A percentile compares a stretch with the other conserved stretches of the same genome.
Conservation (phyloP, 441 rosid genomes). For the Adansonia rubrostipa region DNA sequence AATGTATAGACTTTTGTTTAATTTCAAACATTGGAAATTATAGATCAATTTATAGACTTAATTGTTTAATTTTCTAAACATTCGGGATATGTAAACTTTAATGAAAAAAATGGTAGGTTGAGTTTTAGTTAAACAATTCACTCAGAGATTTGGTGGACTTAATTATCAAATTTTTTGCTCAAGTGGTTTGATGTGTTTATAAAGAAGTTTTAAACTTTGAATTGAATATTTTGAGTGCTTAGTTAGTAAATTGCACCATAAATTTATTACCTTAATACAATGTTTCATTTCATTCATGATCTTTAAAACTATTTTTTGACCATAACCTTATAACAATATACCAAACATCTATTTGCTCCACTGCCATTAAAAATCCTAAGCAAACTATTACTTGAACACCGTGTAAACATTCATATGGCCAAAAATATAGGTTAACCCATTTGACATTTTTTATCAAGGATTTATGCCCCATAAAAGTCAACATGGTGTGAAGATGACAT, state of each 20-base stretch:
- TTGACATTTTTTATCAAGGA: not conserved
- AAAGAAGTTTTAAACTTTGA: not conserved
- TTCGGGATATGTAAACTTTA: not conserved
- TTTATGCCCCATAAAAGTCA: not conserved
- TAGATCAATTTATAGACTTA: no score
- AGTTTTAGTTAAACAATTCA: not conserved
- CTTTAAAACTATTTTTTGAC: not conserved
- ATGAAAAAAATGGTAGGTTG: not conserved
- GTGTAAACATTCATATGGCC: not conserved
- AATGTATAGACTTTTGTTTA: not conserved
- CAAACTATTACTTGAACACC: not conserved
- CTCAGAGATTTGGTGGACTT: not conserved
- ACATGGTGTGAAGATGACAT: not conserved
- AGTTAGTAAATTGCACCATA: not conserved
- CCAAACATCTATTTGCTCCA: not conserved
- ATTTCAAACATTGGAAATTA: no score
- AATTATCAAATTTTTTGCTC: no score
- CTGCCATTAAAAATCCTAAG: not conserved
- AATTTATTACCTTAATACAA: not conserved
- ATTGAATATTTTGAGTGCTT: not conserved
- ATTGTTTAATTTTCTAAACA: not conserved
- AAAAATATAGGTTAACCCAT: not conserved
- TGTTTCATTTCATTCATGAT: not conserved
- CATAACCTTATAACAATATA: not conserved
- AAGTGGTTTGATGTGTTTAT: not conserved